A percentile compares a stretch with the other conserved stretches of the same genome.
These are phyloP conservation scores for Salix udensis DNA, from an alignment of 345 rosid species.

Conservation along the genomic window DNA sequence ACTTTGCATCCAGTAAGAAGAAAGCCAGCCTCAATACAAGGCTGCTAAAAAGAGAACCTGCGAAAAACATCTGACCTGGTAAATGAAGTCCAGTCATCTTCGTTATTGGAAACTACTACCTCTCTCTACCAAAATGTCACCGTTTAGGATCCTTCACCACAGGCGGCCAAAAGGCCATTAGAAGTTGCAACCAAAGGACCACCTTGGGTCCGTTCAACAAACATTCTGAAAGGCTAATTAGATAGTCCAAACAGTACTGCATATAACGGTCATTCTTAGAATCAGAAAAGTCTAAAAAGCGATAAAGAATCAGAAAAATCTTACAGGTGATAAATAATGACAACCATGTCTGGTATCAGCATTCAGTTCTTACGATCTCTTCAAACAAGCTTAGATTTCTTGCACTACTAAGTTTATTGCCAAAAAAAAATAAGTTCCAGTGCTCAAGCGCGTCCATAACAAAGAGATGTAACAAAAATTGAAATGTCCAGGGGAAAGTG, in stretches of 20 bases:
- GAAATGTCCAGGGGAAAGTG: not conserved
- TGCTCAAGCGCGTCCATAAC: not conserved
- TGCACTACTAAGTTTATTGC: not conserved
- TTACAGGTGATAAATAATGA: not conserved
- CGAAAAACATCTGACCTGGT: not conserved
- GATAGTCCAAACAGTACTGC: not conserved
- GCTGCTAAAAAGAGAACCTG: not conserved
- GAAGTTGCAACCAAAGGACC: not conserved
- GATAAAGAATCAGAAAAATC: not conserved
- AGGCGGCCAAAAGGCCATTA: not conserved
- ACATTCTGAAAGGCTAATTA: not conserved
- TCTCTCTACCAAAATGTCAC: not conserved
- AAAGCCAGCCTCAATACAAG: not conserved
- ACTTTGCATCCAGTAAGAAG: not conserved
- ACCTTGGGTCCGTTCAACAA: not conserved
- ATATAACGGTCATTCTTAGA: not conserved
- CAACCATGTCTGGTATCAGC: not conserved
- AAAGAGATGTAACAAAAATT: not conserved
- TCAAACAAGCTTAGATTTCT: not conserved
- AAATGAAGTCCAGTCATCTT: not conserved
- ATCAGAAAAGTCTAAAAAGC: not conserved
- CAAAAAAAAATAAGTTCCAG: not conserved
- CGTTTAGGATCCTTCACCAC: not conserved
- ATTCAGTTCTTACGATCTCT: not conserved
- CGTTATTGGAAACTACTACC: not conserved